These are phyloP conservation scores for Candida ortonii DNA, from an alignment of 805 yeast genomes.

Conservation along the genomic window DNA sequence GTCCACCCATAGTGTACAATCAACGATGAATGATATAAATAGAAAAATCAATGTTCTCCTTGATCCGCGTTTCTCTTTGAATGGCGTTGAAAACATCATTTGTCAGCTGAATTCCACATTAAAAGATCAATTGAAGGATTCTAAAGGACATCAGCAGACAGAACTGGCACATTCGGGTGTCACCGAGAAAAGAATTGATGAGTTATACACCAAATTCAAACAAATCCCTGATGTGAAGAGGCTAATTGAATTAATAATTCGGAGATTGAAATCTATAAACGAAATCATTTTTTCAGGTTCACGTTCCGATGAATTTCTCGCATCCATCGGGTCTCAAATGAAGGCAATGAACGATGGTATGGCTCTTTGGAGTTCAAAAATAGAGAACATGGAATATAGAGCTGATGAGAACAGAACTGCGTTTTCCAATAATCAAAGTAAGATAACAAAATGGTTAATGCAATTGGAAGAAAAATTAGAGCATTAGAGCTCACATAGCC, in stretches of 20 bases:
- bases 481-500: slow-evolving; percentile 1
- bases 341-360: slow-evolving; percentile 17
- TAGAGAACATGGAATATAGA: slow-evolving; percentile 20
- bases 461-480: slow-evolving; percentile 9
- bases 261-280: slow-evolving; percentile 22
- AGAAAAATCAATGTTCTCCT: slow-evolving; percentile 20
- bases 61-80: slow-evolving; percentile 14
- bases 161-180: slow-evolving; percentile 8
- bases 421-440: slow-evolving; percentile 13
- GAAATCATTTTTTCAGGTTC: slow-evolving; percentile 9
- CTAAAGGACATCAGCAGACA: slow-evolving; percentile 7
- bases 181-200: slow-evolving; percentile 21
- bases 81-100: slow-evolving; percentile 18
- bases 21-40: slow-evolving; percentile 27
- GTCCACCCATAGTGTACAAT: slow-evolving; percentile 18
- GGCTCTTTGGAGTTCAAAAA: slow-evolving; percentile 22
- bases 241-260: slow-evolving; percentile 15
- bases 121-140: slow-evolving; percentile 9
- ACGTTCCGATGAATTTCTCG: slow-evolving; percentile 12
- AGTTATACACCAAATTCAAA: slow-evolving; percentile 20
- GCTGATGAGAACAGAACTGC: slow-evolving; percentile 7
- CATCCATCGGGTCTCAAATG: slow-evolving; percentile 18
- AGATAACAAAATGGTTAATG: slow-evolving; percentile 14
- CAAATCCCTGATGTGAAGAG: slow-evolving; percentile 20
- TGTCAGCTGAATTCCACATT: slow-evolving; percentile 10